Percentiles rank a stretch among this genome's conserved stretches.
Evolutionary conservation across 2,329 filamentous ascomycete species (phyloP).

Genomic region (Botryotinia calthae): DNA sequence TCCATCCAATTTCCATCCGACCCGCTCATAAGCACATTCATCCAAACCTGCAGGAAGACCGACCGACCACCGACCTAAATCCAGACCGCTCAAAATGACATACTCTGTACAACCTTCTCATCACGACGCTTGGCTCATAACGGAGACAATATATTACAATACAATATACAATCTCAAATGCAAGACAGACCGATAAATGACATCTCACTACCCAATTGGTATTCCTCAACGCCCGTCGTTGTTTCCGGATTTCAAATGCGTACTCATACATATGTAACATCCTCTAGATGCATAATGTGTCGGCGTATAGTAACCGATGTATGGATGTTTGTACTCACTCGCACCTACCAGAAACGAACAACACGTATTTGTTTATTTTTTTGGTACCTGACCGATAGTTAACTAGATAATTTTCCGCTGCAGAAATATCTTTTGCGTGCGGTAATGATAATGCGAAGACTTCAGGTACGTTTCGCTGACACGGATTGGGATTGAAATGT

Average conservation of each 20-base stretch:
- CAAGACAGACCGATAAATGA: neutral
- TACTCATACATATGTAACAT: neutral
- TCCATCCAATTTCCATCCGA: neutral
- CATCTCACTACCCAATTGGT: neutral
- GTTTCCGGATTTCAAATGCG: neutral
- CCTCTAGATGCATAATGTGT: neutral
- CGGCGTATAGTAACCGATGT: neutral
- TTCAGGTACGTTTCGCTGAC: neutral
- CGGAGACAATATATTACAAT: neutral
- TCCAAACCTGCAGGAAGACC: neutral
- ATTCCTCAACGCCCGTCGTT: neutral
- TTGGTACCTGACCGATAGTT: neutral
- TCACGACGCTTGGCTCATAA: neutral
- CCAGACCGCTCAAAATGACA: neutral
- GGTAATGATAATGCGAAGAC: neutral
- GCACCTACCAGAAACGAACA: neutral
- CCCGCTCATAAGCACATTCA: neutral
- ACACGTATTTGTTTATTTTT: neutral
- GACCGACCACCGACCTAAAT: neutral
- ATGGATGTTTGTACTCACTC: neutral
- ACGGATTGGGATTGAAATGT: neutral
- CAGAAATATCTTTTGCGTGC: neutral
- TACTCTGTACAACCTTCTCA: neutral
- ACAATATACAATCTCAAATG: neutral
- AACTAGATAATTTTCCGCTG: neutral